phyloP scores from a whole-genome alignment of 345 rosid species.

The Jatropha curcas region DNA sequence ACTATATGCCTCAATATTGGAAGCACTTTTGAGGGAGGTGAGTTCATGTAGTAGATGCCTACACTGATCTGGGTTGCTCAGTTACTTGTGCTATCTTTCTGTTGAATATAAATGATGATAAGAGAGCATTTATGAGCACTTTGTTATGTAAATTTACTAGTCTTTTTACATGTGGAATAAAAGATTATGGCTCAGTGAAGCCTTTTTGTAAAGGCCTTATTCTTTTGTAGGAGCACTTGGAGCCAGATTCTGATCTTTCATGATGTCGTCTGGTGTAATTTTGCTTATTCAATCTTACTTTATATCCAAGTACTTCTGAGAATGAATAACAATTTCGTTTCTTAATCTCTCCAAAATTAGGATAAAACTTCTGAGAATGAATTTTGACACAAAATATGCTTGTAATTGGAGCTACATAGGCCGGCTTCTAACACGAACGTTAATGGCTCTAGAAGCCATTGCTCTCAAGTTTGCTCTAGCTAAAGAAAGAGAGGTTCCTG shows the following conservation, averaged over 20 bases:
- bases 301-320: too few relatives aligned
- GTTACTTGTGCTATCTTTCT: background rate
- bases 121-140: background rate
- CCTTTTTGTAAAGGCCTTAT: background rate
- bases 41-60: background rate
- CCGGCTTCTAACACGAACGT: conserved; percentile 40
- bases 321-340: background rate
- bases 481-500: conserved; percentile 34
- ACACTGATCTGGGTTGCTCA: too few relatives aligned
- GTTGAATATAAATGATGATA: background rate
- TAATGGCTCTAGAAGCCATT: conserved; percentile 83
- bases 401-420: background rate
- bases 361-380: too few relatives aligned
- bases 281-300: background rate
- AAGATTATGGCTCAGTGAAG: background rate
- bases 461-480: conserved; percentile 92
- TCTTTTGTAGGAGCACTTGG: background rate
- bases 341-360: too few relatives aligned
- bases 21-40: conserved; percentile 2
- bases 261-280: too few relatives aligned
- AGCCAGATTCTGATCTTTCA: background rate
- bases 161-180: background rate
- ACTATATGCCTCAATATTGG: conserved; percentile 10
- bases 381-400: background rate
- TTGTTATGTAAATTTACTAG: background rate